phyloP scores from a whole-genome alignment of 768 basidiomycete genomes.

The Gymnopilus junonius region DNA sequence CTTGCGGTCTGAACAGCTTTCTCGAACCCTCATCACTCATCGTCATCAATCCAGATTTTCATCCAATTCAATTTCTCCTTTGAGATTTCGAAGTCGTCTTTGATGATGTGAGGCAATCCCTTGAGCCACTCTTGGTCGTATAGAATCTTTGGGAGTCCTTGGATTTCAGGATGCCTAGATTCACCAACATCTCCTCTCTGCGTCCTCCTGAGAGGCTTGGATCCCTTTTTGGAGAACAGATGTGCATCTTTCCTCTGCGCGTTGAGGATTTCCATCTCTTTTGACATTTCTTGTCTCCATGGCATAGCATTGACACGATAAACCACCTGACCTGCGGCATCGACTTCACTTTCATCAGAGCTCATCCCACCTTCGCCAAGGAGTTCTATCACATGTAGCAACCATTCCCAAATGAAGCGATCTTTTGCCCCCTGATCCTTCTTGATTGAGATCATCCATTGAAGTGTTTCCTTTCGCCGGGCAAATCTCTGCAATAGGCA shows the following conservation, averaged over 20 bases:
- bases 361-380: conserved; percentile 19
- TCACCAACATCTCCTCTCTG: neutral
- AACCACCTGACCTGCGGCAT: neutral
- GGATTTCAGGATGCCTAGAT: neutral
- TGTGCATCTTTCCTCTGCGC: conserved; percentile 6
- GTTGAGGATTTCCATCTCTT: conserved; percentile 14
- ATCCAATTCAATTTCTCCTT: neutral
- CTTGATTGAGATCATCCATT: neutral
- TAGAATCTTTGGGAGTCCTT: neutral
- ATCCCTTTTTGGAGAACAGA: conserved; percentile 12
- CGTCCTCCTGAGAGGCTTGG: neutral
- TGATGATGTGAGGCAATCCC: neutral
- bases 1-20: no score
- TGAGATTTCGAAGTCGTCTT: neutral
- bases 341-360: conserved; percentile 18
- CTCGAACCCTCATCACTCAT: no score
- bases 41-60: neutral
- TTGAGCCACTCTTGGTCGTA: neutral
- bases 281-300: conserved; percentile 10
- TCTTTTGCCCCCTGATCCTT: conserved; percentile 5
- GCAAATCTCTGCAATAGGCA: neutral
- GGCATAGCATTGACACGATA: conserved; percentile 12
- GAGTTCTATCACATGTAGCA: conserved; percentile 2
- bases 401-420: conserved; percentile 10
- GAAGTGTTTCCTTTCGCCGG: neutral